Evolutionary conservation across 148 eudicot genomes (phyloP).

Genomic region (Nepenthes gracilis): DNA sequence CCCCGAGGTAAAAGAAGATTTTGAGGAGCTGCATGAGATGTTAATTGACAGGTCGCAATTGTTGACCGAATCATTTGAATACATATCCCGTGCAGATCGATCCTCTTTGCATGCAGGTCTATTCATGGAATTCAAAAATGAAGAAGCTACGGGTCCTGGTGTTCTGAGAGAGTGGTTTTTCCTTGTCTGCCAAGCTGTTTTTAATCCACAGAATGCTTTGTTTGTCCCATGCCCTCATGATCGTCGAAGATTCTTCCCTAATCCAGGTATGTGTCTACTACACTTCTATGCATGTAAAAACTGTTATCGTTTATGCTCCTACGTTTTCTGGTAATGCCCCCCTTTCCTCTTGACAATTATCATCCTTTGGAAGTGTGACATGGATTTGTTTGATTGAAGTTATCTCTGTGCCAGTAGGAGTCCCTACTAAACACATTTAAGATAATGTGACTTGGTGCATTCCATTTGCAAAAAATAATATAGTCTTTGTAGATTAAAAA

Average conservation of each 20-base stretch:
- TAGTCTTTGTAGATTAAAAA: no score
- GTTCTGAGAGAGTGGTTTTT: constrained; percentile 93
- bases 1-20: constrained; percentile 66
- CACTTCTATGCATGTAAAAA: background rate
- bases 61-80: constrained; percentile 78
- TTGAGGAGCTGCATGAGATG: constrained; percentile 81
- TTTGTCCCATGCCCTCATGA: constrained; percentile 76
- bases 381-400: no score
- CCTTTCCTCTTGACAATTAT: no score
- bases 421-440: no score
- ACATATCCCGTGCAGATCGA: constrained; percentile 44
- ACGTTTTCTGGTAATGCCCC: no score
- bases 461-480: no score
- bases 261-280: constrained; percentile 44
- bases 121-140: constrained; percentile 84
- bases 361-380: no score
- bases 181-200: constrained; percentile 72
- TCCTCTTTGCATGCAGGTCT: constrained; percentile 55
- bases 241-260: constrained; percentile 86
- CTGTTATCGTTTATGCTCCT: no score
- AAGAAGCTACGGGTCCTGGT: constrained; percentile 94
- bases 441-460: no score
- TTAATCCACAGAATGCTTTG: constrained; percentile 79
- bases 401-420: no score
- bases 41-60: constrained; percentile 75